Percentiles rank a stretch among this genome's conserved stretches.
Evolutionary conservation across 169 alveolate genomes (phyloP).

Genomic region (Eimeria falciformis): DNA sequence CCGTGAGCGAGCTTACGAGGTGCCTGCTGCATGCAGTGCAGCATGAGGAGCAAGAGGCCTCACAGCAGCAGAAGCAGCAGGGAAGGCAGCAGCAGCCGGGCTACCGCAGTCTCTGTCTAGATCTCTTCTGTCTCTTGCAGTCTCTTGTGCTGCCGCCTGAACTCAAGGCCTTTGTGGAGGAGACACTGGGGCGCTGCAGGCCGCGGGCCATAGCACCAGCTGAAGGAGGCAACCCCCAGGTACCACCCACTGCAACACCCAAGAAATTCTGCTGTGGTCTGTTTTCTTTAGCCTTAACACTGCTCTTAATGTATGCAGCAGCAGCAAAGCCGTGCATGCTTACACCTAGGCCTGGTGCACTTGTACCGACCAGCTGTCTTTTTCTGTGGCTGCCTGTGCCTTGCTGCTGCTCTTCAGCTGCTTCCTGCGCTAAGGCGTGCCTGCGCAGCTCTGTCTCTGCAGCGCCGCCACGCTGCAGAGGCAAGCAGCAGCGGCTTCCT

Average conservation of each 20-base stretch:
- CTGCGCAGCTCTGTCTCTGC: not conserved
- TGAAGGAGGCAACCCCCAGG: slow-evolving; percentile 33
- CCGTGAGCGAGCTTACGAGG: not conserved
- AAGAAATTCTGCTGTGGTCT: not conserved
- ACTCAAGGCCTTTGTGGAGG: not conserved
- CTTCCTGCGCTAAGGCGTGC: not conserved
- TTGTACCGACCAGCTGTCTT: no score
- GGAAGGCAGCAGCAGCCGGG: slow-evolving; percentile 15
- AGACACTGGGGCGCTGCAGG: slow-evolving; percentile 1
- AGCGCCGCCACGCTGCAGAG: slow-evolving; percentile 17
- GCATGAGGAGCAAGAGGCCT: not conserved
- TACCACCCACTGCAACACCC: not conserved
- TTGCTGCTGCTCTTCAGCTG: slow-evolving; percentile 26
- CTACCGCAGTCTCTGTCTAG: not conserved
- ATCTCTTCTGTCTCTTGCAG: slow-evolving; percentile 7
- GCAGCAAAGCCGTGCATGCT: no score
- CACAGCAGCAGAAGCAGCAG: slow-evolving; percentile 34
- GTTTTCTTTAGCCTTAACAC: no score
- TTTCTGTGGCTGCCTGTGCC: no score
- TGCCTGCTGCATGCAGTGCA: slow-evolving; percentile 35
- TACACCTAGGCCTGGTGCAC: no score
- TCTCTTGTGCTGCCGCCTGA: not conserved
- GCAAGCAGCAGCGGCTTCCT: slow-evolving; percentile 16
- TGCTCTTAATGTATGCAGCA: not conserved
- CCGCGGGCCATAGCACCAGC: not conserved